Evolutionary conservation across 495 filamentous ascomycete genomes (phyloP).

Genomic region (Cercophora sp.): DNA sequence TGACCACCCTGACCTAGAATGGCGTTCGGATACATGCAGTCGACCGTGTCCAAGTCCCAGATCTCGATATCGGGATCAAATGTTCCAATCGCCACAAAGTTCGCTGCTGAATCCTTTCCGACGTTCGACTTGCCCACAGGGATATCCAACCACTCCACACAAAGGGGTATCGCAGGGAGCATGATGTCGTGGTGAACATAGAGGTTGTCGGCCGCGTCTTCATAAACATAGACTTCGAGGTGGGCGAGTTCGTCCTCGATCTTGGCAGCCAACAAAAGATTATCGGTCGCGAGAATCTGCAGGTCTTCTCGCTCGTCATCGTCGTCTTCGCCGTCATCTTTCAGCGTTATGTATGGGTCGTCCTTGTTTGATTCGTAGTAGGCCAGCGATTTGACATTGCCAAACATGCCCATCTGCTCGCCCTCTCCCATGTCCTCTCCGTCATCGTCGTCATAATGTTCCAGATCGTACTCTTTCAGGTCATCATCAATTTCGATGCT

Average conservation of each 20-base stretch:
- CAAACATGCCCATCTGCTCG: constrained; percentile 84
- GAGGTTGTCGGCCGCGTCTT: constrained; percentile 88
- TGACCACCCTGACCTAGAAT: constrained; percentile 84
- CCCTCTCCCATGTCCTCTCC: constrained; percentile 58
- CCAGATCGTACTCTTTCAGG: constrained; percentile 90
- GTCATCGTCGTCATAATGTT: constrained; percentile 86
- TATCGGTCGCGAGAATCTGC: constrained; percentile 88
- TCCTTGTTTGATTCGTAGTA: constrained; percentile 91
- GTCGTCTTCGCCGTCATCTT: constrained; percentile 62
- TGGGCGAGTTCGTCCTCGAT: constrained; percentile 96
- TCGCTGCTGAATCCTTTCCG: constrained; percentile 59
- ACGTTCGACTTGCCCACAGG: constrained; percentile 67
- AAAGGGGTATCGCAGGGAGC: constrained; percentile 93
- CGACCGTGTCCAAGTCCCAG: constrained; percentile 93
- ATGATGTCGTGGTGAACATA: constrained; percentile 99
- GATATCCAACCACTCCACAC: constrained; percentile 90
- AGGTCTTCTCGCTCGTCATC: constrained; percentile 91
- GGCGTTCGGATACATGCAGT: constrained; percentile 96
- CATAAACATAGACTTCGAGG: constrained; percentile 95
- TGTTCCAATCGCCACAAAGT: constrained; percentile 91
- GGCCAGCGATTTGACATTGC: constrained; percentile 84
- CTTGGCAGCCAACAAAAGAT: constrained; percentile 84
- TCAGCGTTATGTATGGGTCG: constrained; percentile 92
- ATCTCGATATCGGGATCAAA: constrained; percentile 99
- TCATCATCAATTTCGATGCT: constrained; percentile 63